These are phyloP conservation scores for Candida sithepensis DNA, from an alignment of 805 yeast species.

Conservation along the genomic window DNA sequence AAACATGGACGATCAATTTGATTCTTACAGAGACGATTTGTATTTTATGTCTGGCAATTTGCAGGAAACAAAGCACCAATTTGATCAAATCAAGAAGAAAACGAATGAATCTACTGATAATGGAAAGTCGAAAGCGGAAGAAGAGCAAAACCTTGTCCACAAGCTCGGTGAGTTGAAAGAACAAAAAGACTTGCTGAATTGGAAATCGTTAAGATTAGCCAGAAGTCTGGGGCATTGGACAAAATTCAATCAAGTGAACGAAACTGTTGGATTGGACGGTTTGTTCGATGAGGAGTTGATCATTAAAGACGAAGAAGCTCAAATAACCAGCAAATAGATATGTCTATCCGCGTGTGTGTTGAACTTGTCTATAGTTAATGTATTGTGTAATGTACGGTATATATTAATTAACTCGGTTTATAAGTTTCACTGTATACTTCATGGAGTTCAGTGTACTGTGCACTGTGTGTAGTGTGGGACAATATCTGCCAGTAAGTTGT, in stretches of 20 bases:
- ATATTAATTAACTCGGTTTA: no score
- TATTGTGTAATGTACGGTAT: no score
- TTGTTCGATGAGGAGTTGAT: slow-evolving; percentile 10
- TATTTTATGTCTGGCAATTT: slow-evolving; percentile 24
- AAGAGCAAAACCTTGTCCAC: background rate
- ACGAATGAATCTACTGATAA: background rate
- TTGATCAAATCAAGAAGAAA: background rate
- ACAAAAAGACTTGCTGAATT: slow-evolving; percentile 16
- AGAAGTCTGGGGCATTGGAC: slow-evolving; percentile 18
- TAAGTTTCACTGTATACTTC: no score
- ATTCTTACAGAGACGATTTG: slow-evolving; percentile 27
- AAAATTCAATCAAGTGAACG: slow-evolving; percentile 12
- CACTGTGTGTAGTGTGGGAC: no score
- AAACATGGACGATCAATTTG: slow-evolving; percentile 16
- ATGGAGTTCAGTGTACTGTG: no score
- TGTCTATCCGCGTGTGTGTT: no score
- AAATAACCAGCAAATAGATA: no score
- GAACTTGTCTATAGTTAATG: background rate
- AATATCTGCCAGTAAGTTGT: no score
- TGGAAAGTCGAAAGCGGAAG: background rate
- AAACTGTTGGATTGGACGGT: slow-evolving; percentile 16
- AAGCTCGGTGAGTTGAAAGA: slow-evolving; percentile 8
- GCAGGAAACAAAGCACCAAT: slow-evolving; percentile 7
- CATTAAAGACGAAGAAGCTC: slow-evolving; percentile 4
- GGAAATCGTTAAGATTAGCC: slow-evolving; percentile 25